Evolutionary conservation across 2,329 filamentous ascomycete species (phyloP).

Genomic region (Torrubiella hemipterigena): DNA sequence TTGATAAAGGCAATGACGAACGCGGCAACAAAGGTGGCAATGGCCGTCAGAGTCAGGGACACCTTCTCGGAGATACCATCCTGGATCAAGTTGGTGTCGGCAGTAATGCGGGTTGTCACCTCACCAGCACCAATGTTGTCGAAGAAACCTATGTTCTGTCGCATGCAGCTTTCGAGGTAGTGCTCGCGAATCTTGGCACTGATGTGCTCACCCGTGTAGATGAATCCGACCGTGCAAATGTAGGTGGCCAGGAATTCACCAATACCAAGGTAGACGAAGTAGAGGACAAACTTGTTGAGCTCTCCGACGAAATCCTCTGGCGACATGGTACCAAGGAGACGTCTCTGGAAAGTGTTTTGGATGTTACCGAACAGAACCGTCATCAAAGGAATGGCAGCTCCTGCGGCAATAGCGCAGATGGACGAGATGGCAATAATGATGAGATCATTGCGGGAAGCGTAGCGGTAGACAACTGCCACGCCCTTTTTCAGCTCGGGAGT

Average conservation of each 20-base stretch:
- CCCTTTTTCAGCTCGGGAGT: slow-evolving; percentile 52
- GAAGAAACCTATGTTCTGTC: slow-evolving; percentile 85
- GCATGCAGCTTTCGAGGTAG: slow-evolving; percentile 74
- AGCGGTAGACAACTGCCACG: slow-evolving; percentile 56
- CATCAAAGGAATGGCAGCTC: slow-evolving; percentile 68
- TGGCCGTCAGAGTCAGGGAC: slow-evolving; percentile 59
- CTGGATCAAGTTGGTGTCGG: slow-evolving; percentile 87
- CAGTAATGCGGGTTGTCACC: slow-evolving; percentile 86
- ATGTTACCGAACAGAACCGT: slow-evolving; percentile 72
- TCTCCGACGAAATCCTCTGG: slow-evolving; percentile 45
- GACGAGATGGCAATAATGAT: slow-evolving; percentile 49
- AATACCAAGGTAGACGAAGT: slow-evolving; percentile 77
- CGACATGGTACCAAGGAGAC: slow-evolving; percentile 33
- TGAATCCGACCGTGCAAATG: slow-evolving; percentile 75
- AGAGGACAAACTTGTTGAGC: slow-evolving; percentile 56
- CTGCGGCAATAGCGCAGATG: slow-evolving; percentile 57
- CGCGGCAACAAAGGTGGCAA: slow-evolving; percentile 75
- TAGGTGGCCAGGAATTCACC: slow-evolving; percentile 71
- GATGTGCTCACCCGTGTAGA: slow-evolving; percentile 74
- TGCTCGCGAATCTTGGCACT: slow-evolving; percentile 67
- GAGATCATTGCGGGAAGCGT: slow-evolving; percentile 53
- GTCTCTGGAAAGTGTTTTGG: slow-evolving; percentile 57
- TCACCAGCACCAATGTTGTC: slow-evolving; percentile 89
- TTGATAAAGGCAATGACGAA: slow-evolving; percentile 86
- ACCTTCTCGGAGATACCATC: slow-evolving; percentile 91